Evolutionary conservation across 2,329 filamentous ascomycete species (phyloP).

Genomic region (Fusarium musae): DNA sequence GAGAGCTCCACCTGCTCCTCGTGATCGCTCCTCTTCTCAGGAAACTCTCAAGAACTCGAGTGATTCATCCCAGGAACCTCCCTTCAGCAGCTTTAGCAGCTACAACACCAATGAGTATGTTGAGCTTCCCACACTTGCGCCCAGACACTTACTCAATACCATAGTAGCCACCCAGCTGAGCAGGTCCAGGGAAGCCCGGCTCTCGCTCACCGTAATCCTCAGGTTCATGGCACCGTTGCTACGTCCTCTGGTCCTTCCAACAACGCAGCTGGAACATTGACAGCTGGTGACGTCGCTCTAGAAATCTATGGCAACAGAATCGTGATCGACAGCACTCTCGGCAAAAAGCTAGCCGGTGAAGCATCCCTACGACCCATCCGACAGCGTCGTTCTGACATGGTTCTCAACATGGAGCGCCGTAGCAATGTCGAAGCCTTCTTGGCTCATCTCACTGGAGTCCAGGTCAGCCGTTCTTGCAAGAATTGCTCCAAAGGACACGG

Average conservation of each 20-base stretch:
- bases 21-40: background rate
- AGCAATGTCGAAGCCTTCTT: slow-evolving; percentile 71
- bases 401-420: slow-evolving; percentile 65
- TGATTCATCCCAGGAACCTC: background rate
- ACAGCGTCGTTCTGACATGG: slow-evolving; percentile 65
- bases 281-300: slow-evolving; percentile 60
- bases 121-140: background rate
- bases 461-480: slow-evolving; percentile 63
- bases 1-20: background rate
- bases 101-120: slow-evolving; percentile 1
- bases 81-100: background rate
- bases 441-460: slow-evolving; percentile 65
- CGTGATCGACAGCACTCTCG: slow-evolving; percentile 63
- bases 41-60: background rate
- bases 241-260: background rate
- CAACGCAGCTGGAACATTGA: slow-evolving; percentile 27
- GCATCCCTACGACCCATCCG: slow-evolving; percentile 60
- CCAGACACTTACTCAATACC: background rate
- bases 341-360: slow-evolving; percentile 64
- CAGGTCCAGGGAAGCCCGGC: background rate
- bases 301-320: slow-evolving; percentile 60
- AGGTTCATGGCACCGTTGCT: background rate
- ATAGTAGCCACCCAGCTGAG: background rate
- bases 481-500: slow-evolving; percentile 71
- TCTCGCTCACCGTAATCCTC: background rate